Evolutionary conservation across 2,329 filamentous ascomycete species (phyloP), one percentile per base, ranked within the genome.

Genomic region (Aspergillus transmontanensis): DNA sequence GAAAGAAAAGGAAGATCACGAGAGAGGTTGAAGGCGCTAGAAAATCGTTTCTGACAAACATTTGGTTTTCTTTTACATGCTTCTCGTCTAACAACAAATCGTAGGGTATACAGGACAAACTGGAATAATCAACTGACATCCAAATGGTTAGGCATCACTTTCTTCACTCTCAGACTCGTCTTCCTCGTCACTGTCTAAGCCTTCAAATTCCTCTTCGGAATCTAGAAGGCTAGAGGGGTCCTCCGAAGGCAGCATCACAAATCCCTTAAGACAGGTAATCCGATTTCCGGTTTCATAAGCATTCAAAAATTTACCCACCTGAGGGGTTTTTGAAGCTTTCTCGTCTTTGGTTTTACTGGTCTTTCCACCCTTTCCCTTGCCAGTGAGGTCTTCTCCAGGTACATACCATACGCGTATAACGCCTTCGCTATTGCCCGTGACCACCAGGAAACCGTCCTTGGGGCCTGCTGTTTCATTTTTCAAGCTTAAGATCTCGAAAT

Each of bases 241-340:
- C 53, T 75, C 73, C 5, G 79, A 82, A 70, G 88, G 85, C 76
- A 91, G 86, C 92, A 98, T 96, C 66, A 92, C 82, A 80, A 96
- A 98, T 26, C 90, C 90, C 70, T 88, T 89, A 72, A 98, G 75
- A 75, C 95, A 98, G 43, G 94, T 98, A 69, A 98, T 93, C 61
- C 95, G 85, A 75, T 94, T 94, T 53, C 90, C 89, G 26, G 94
- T 97, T 78, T 94, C 90, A 72, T 95, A 95, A 36, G 86, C 88
- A 19, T 89, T 93, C 51, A 97, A 75, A 60, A 96, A 75, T 67
- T 80, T 84, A 34, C 92, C 93, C 26, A 91, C 77, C 66, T 87
- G 84, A 34, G 60, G 67, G 53, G 58, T 62, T 30, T 69, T 67
- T 21, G 69, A 61, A 14, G 66, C 61, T 36, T 70, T 68, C 12